These are phyloP conservation scores for Mycena olivaceomarginata DNA, from an alignment of 768 basidiomycete species.

Conservation along the genomic window DNA sequence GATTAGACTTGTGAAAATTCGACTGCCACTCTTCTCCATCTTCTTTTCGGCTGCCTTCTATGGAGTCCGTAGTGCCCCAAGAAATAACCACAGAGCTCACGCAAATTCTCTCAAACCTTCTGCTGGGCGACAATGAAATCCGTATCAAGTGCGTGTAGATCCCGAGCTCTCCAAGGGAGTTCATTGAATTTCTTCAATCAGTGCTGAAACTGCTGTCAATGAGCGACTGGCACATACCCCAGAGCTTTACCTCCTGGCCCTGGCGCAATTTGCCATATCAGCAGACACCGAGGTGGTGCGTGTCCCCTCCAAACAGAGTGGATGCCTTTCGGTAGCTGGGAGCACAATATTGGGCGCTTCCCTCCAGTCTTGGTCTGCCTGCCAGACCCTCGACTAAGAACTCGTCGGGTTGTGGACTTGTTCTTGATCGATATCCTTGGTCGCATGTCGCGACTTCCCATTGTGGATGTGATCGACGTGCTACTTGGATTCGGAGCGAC, in stretches of 20 bases:
- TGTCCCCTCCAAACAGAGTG: conserved; percentile 36
- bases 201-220: conserved; percentile 90
- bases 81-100: conserved; percentile 87
- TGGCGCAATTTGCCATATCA: conserved; percentile 86
- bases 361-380: neutral
- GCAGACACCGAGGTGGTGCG: conserved; percentile 89
- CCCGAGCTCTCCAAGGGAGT: conserved; percentile 17
- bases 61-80: conserved; percentile 74
- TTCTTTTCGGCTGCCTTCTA: conserved; percentile 38
- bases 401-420: neutral
- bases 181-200: conserved; percentile 43
- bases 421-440: neutral
- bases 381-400: neutral
- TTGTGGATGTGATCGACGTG: neutral
- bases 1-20: conserved; percentile 13
- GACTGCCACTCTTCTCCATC: conserved; percentile 4
- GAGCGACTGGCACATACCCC: conserved; percentile 87
- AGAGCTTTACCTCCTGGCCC: conserved; percentile 85
- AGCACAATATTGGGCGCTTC: neutral
- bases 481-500: neutral
- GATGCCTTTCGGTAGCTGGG: conserved; percentile 8
- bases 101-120: conserved; percentile 90
- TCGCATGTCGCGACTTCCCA: conserved; percentile 1
- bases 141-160: conserved; percentile 74
- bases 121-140: conserved; percentile 90